Percentiles rank a stretch among this genome's conserved stretches.
Conservation (phyloP, 140 eudicot genomes). For the Senecio squalidus region DNA sequence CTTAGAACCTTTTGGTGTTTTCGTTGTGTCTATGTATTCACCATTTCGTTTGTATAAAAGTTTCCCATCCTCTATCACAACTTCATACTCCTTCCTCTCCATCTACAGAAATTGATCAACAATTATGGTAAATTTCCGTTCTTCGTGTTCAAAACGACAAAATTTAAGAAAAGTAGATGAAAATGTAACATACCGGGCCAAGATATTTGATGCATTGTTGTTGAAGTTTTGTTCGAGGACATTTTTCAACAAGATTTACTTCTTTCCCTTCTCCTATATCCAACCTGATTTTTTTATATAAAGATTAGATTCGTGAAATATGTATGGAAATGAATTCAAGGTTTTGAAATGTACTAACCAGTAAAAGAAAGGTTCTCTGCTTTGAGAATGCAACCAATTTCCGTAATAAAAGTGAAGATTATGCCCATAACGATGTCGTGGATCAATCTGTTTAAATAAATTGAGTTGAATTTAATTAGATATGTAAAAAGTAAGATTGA, state of each 20-base stretch:
- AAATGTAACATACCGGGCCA: slow-evolving; percentile 68
- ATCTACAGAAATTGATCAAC: slow-evolving; percentile 31
- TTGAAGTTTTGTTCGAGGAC: slow-evolving; percentile 82
- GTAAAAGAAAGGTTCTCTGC: slow-evolving; percentile 94
- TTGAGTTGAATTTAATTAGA: not conserved
- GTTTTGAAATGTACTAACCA: slow-evolving; percentile 46
- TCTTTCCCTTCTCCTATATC: slow-evolving; percentile 98
- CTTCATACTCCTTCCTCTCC: slow-evolving; percentile 86
- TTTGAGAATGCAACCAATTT: slow-evolving; percentile 79
- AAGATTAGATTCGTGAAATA: not conserved
- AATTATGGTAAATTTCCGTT: not conserved
- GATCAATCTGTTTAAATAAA: slow-evolving; percentile 78
- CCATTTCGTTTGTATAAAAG: slow-evolving; percentile 58
- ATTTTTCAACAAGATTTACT: slow-evolving; percentile 68
- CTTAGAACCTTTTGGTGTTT: slow-evolving; percentile 56
- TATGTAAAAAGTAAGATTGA: not conserved
- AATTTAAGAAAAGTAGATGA: not conserved
- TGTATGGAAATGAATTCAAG: not conserved
- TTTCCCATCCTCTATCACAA: slow-evolving; percentile 60
- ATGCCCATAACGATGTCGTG: slow-evolving; percentile 98
- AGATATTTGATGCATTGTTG: slow-evolving; percentile 98
- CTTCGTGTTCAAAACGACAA: not conserved
- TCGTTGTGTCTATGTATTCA: slow-evolving; percentile 51
- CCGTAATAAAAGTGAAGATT: slow-evolving; percentile 84
- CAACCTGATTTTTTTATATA: slow-evolving; percentile 43